Evolutionary conservation across 2,329 filamentous ascomycete genomes (phyloP).

Genomic region (Fusarium brevicatenulatum): DNA sequence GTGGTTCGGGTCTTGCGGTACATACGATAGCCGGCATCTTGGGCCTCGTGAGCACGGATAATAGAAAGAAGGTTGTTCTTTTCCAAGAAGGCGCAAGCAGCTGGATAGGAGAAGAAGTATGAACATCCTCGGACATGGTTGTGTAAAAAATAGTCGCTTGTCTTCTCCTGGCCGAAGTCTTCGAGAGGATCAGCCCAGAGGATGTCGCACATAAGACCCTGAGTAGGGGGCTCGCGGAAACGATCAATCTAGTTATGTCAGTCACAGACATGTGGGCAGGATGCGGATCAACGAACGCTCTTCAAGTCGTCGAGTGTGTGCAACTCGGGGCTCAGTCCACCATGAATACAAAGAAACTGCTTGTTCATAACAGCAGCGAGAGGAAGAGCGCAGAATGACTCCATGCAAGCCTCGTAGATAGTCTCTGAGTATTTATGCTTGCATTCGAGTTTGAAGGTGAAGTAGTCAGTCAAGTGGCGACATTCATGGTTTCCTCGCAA

Average conservation of each 20-base stretch:
- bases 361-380: constrained; percentile 99
- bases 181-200: constrained; percentile 98
- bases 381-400: constrained; percentile 94
- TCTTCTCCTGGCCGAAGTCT: constrained; percentile 99
- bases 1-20: constrained; percentile 98
- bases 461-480: constrained; percentile 98
- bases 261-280: neutral
- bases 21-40: constrained; percentile 99
- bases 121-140: constrained; percentile 99
- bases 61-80: constrained; percentile 98
- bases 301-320: constrained; percentile 96
- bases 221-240: constrained; percentile 96
- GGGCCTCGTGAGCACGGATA: constrained; percentile 96
- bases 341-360: constrained; percentile 98
- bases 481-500: constrained; percentile 98
- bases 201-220: constrained; percentile 98
- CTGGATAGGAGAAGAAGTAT: constrained; percentile 99
- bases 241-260: constrained; percentile 79
- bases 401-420: constrained; percentile 97
- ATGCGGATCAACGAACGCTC: constrained; percentile 66
- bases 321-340: constrained; percentile 92
- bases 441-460: constrained; percentile 99
- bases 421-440: constrained; percentile 99
- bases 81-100: constrained; percentile 95
- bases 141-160: constrained; percentile 95